A percentile compares a stretch with the other conserved stretches of the same genome.
phyloP scores from a whole-genome alignment of 73 alveolate species.

The Tetrahymena borealis region DNA sequence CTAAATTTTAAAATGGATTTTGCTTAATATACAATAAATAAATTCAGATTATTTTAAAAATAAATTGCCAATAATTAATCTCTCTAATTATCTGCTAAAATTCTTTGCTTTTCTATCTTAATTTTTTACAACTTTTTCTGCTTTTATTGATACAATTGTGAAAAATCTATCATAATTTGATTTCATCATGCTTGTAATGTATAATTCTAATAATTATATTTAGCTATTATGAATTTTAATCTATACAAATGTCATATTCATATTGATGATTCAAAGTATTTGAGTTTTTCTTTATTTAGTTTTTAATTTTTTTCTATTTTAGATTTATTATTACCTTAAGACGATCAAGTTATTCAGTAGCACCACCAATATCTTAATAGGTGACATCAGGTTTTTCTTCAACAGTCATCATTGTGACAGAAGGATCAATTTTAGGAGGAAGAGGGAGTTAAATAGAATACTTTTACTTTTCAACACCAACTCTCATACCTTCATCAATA shows the following conservation, averaged over 20 bases:
- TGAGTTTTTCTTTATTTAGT: slow-evolving; percentile 2
- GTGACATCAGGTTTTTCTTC: slow-evolving; percentile 99
- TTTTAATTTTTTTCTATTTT: background rate
- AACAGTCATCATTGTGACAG: slow-evolving; percentile 99
- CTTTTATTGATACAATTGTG: too few relatives aligned
- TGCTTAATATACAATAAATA: slow-evolving; percentile 23
- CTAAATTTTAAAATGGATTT: slow-evolving; percentile 33
- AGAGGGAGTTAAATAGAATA: slow-evolving; percentile 93
- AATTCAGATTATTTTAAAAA: too few relatives aligned
- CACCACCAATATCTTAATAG: slow-evolving; percentile 98
- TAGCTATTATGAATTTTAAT: too few relatives aligned
- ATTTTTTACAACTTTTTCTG: too few relatives aligned
- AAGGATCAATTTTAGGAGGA: slow-evolving; percentile 98
- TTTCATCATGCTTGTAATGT: too few relatives aligned
- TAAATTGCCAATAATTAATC: too few relatives aligned
- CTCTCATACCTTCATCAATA: slow-evolving; percentile 99
- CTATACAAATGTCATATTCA: too few relatives aligned
- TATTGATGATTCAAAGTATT: too few relatives aligned
- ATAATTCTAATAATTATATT: too few relatives aligned
- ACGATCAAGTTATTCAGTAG: slow-evolving; percentile 82
- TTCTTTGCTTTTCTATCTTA: too few relatives aligned
- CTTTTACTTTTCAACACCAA: slow-evolving; percentile 91
- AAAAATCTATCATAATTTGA: too few relatives aligned
- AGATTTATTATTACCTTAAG: background rate
- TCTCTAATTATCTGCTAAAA: too few relatives aligned